Evolutionary conservation across 148 eudicot species (phyloP), one percentile per base, ranked within the genome.

Genomic region (Rhododendron kiyosumense): DNA sequence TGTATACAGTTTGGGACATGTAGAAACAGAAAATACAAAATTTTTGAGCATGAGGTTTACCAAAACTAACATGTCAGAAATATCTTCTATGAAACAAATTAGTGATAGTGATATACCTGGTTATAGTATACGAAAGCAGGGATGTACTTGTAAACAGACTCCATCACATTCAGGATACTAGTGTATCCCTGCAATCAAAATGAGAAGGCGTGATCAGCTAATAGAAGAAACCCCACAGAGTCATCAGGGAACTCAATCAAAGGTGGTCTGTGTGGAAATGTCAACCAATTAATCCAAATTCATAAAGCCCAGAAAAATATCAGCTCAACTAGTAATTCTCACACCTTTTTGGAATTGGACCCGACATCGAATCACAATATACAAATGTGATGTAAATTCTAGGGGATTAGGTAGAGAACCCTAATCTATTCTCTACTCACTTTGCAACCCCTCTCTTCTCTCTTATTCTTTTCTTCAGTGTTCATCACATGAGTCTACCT

Each of bases 51-150:
- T 22, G 59, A 28, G 77, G 52, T 14, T 73, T 49, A 74, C 65
- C 0, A 65, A 82, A 1, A 48, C 46, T n/a, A n/a, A 17, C 20
- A 49, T 4, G 65, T 10, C 28, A n/a, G 65, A 81, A 61, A 45
- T 57, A 8, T 52, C 1, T 54, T 71, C 73, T 28, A 12, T 34
- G 13, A 48, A 18, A 46, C 5, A 79, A 12, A 45, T 8, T 78
- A 46, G 30, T 84, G 80, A 46, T 77, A 10, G 59, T 71, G 76
- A 30, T 71, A 32, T 92, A 96, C 99, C 96, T 96, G 99, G 87
- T 91, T 96, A 85, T 92, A 95, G 93, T 92, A 96, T 84, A 96
- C 84, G 84, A 93, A 90, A 71, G 87, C 89, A 71, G 99, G 99
- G 83, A 96, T 91, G 85, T 76, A 95, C 85, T 94, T 91, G 26